A percentile compares a stretch with the other conserved stretches of the same genome.
Conservation (phyloP, 176 grass and related monocot species). For the Zea luxurians region DNA sequence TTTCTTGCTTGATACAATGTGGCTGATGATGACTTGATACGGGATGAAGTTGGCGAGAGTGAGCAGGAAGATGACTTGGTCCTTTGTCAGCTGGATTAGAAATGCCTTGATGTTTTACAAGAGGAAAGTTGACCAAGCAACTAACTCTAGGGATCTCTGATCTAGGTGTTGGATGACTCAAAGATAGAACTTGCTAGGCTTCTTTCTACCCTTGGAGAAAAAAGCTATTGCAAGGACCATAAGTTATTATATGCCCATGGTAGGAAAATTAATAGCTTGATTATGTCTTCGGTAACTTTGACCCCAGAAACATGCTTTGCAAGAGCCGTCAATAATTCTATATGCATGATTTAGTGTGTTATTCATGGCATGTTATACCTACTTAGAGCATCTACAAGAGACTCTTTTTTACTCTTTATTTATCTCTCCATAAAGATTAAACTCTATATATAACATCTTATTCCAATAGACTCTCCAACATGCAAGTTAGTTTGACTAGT, state of each 20-base stretch:
- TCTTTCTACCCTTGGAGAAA: constrained; percentile 84
- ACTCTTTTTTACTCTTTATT: too few relatives aligned
- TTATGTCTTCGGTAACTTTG: constrained; percentile 19
- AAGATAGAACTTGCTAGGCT: constrained; percentile 91
- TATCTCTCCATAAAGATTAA: too few relatives aligned
- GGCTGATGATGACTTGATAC: constrained; percentile 41
- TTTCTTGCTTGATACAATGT: neutral
- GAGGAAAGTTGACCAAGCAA: constrained; percentile 94
- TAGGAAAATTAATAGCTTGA: neutral
- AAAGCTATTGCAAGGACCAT: constrained; percentile 80
- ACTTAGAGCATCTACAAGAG: neutral
- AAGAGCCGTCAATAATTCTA: neutral
- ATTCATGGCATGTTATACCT: neutral
- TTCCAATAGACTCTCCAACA: too few relatives aligned
- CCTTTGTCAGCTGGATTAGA: constrained; percentile 86
- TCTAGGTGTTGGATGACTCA: constrained; percentile 88
- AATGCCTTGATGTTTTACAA: constrained; percentile 98
- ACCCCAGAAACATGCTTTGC: neutral
- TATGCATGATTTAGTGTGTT: neutral
- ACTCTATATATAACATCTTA: too few relatives aligned
- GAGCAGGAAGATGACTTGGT: constrained; percentile 92
- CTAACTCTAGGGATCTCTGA: constrained; percentile 78
- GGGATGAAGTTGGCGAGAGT: constrained; percentile 97
- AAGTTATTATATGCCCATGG: constrained; percentile 32
- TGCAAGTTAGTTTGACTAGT: too few relatives aligned